Base-by-base conservation (phyloP, 1,284 basidiomycete species). In the Apiotrichum domesticum region DNA sequence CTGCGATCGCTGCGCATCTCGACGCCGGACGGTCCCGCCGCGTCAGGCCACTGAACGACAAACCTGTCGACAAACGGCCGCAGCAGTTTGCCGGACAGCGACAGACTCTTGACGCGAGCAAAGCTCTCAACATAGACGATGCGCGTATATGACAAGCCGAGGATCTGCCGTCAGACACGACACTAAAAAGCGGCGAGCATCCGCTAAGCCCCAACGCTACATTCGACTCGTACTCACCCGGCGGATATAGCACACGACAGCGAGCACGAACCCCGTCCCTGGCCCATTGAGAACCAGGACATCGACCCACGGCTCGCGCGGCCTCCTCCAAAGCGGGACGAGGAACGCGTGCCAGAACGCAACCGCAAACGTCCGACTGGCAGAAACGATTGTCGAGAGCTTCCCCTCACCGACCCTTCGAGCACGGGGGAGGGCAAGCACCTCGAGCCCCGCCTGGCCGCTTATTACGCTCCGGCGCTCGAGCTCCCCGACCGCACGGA, bases 41-140 rank as follows among this genome's bases (percentile, higher is more conserved):
- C 76, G 43, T 83, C 78, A 15, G 86, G 85, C 91, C 91, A 95
- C 70, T 95, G 91, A 13, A 90, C 87, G 55, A 94, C 70, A 70
- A 95, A 92, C 49, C 85, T 83, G 75, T 98, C 93, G 6, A 91
- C 92, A 43, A 95, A 78, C 8, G 83, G 83, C 39, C 84, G 81
- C 21, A 98, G 79, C 45, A 98, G 77, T 66, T 83, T 89, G 33
- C 86, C 95, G 29, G 92, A 91, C 14, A 97, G 79, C 11, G 90
- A 95, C 15, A 98, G 80, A 0, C 82, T 81, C 35, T 78, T 80
- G 6, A 97, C 92, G 13, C 96, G 85, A 6, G 96, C 93, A 71
- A 96, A 96, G 0, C 92, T 94, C 75, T 98, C 96, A 45, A 98
- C 80, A 73, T 98, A 99, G 55, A 99, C 83, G 34, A 92, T 74